Conservation (phyloP, 108 stramenopile species). For the Nitzschia inconspicua region DNA sequence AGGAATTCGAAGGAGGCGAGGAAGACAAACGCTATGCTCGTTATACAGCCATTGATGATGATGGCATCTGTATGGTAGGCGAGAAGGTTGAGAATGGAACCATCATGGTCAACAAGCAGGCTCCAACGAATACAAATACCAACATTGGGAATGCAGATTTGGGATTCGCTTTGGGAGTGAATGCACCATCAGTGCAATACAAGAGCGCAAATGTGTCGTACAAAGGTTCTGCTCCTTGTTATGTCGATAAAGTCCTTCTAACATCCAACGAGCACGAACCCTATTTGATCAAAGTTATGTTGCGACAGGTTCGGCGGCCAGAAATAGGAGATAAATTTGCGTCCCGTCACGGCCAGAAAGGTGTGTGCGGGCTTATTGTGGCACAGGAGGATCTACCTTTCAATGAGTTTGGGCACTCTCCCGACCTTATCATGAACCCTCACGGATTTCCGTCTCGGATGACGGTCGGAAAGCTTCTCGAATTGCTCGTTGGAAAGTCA, state of each 20-base stretch:
- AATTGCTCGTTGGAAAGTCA: conserved; percentile 95
- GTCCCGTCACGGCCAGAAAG: conserved; percentile 99
- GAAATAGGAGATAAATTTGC: conserved; percentile 99
- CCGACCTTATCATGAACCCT: conserved; percentile 99
- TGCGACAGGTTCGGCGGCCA: conserved; percentile 91
- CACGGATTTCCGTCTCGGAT: conserved; percentile 99
- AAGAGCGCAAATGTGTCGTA: conserved; percentile 84
- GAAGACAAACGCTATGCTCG: conserved; percentile 81
- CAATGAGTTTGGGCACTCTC: conserved; percentile 91
- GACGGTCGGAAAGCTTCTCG: conserved; percentile 99
- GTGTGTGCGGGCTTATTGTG: conserved; percentile 96
- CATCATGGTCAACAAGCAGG: conserved; percentile 93
- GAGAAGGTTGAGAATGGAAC: conserved; percentile 76
- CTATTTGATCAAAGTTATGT: conserved; percentile 93
- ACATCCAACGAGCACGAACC: conserved; percentile 95
- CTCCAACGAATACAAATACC: conserved; percentile 67
- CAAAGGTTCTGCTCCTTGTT: conserved; percentile 77
- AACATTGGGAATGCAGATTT: conserved; percentile 54
- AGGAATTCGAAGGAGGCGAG: conserved; percentile 63
- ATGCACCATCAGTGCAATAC: conserved; percentile 54
- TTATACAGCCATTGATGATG: conserved; percentile 84
- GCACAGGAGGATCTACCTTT: conserved; percentile 98
- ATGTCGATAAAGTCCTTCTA: conserved; percentile 96
- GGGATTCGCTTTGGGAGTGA: conserved; percentile 46
- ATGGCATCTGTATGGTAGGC: conserved; percentile 93